Percentiles rank a stretch among this genome's conserved stretches.
Evolutionary conservation across 441 rosid species (phyloP).

Genomic region (Aquilaria agallochum): DNA sequence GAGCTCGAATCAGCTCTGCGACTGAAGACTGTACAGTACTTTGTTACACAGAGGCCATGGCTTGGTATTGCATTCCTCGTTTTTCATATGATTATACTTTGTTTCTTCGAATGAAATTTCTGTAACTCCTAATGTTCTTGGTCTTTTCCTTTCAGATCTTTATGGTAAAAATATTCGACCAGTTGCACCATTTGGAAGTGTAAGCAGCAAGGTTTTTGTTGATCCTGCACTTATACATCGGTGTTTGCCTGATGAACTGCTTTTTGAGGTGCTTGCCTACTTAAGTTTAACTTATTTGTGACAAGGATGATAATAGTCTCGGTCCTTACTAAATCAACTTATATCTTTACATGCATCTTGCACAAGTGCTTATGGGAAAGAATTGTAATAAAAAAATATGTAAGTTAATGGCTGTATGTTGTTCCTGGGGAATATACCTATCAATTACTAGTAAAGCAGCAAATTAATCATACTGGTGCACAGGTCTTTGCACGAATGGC

Average conservation of each 20-base stretch:
- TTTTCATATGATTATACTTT: not conserved
- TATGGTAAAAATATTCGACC: constrained; percentile 89
- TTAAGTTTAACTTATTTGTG: not conserved
- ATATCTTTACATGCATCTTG: not conserved
- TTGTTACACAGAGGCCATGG: constrained; percentile 84
- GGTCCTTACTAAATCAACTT: not conserved
- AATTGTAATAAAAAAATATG: too few species aligned
- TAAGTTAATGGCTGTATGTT: too few species aligned
- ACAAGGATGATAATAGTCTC: not conserved
- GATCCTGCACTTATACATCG: constrained; percentile 84
- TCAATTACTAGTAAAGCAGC: too few species aligned
- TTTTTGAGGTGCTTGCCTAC: constrained; percentile 58
- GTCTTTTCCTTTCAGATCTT: constrained; percentile 51
- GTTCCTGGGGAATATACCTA: too few species aligned
- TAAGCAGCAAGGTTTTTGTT: constrained; percentile 48
- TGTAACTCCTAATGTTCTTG: not conserved
- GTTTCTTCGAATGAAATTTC: not conserved
- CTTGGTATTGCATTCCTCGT: constrained; percentile 43
- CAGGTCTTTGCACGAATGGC: constrained; percentile 80
- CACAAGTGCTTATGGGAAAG: too few species aligned
- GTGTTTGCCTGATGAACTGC: constrained; percentile 88
- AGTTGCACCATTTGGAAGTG: constrained; percentile 78
- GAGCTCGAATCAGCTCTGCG: constrained; percentile 87
- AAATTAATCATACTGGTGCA: constrained; percentile 7
- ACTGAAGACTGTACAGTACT: constrained; percentile 64